These are phyloP conservation scores for Biancaea sappan DNA, from an alignment of 306 rosid genomes.

Conservation along the genomic window DNA sequence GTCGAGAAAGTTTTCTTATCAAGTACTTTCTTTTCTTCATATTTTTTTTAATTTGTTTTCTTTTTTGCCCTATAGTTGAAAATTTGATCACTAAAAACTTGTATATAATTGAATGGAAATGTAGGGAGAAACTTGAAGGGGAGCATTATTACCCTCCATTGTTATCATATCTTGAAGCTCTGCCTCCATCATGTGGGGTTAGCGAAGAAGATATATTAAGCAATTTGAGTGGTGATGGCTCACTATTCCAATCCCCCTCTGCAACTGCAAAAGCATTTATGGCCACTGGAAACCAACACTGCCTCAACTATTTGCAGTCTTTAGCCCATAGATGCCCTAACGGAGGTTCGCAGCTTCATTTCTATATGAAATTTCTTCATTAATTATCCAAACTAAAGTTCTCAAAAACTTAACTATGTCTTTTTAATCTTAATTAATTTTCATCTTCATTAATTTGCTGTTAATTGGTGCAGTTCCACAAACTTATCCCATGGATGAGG, in stretches of 20 bases:
- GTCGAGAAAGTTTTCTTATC: slow-evolving; percentile 20
- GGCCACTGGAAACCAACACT: slow-evolving; percentile 27
- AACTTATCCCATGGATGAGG: slow-evolving; percentile 49
- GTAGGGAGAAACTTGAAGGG: slow-evolving; percentile 31
- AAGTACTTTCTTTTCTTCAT: slow-evolving; percentile 6
- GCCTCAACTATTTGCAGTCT: slow-evolving; percentile 33
- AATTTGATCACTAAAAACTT: not conserved
- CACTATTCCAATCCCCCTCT: slow-evolving; percentile 49
- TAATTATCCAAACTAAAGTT: not conserved
- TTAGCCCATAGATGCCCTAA: slow-evolving; percentile 41
- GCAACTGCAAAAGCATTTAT: slow-evolving; percentile 46
- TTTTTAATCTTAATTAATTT: not conserved
- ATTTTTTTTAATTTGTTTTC: not conserved
- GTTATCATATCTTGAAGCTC: slow-evolving; percentile 41
- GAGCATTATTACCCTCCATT: slow-evolving; percentile 24
- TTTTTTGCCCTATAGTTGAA: not conserved
- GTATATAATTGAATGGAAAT: not conserved
- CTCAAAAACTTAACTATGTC: not conserved
- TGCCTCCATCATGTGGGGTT: slow-evolving; percentile 31
- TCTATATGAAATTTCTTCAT: not conserved
- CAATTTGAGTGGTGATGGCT: slow-evolving; percentile 40
- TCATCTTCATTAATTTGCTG: too few species aligned
- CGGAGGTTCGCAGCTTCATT: slow-evolving; percentile 32
- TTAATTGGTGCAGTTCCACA: slow-evolving; percentile 43
- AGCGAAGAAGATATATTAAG: slow-evolving; percentile 30